Base-by-base conservation (phyloP, 345 rosid species). In the Balakata baccata region DNA sequence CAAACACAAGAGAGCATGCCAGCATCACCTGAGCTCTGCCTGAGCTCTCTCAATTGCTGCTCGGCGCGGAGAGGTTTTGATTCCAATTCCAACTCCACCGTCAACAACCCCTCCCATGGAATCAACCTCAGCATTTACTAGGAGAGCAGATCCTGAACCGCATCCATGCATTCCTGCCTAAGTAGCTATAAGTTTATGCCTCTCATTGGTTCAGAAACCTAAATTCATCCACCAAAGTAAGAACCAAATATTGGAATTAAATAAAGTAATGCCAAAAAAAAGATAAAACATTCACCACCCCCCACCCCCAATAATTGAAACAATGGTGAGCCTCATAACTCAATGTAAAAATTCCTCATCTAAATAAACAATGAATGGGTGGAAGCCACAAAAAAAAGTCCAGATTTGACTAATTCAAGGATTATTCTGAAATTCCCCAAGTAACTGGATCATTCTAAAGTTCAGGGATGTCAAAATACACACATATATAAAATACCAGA, bases 61-160 rank as follows among this genome's bases (percentile, higher is more conserved):
- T 84, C 84, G 88, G 75, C 85, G 84, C 10, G 93, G 98, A 85
- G 99, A 96, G 86, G 95, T 82, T 86, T 91, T 90, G 78, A 90
- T 81, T 76, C 91, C 92, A 84, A 83, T 81, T 81, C 91, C 97
- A 84, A 83, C 91, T 87, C 97, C 94, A 56, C 97, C 87, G 71
- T 96, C 97, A 65, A 91, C 90, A 90, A 90, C 90, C 85, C 98
- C 99, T 82, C 98, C 98, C 99, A 96, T 96, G 88, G 96, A 93
- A 87, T 91, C 98, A 86, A 89, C 92, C 86, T 96, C 99, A 85
- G 99, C 97, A 93, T 91, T 88, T 93, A 93, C 90, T 78, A 88
- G 79, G 82, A 80, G 76, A 80, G 75, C 81, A 84, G 85, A 80
- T 77, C 81, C 87, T 69, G 87, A 82, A 74, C 86, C 83, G 81